These are phyloP conservation scores for Solanum aculeatissimum DNA, from an alignment of 305 asterid genomes.

Conservation along the genomic window DNA sequence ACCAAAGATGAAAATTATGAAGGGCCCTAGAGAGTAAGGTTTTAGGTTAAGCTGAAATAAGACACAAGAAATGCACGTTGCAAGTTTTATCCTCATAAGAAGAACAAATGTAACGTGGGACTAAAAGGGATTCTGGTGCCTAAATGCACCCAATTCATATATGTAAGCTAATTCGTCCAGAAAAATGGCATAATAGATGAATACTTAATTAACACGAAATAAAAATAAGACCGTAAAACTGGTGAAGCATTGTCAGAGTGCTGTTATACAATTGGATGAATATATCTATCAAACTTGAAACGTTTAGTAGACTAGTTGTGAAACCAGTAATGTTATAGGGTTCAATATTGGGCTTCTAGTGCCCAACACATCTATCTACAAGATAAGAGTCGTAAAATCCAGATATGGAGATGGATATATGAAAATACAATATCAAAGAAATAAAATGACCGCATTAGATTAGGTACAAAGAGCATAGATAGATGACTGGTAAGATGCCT, in stretches of 20 bases:
- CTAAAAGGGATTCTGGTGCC: not conserved
- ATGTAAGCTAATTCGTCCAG: not conserved
- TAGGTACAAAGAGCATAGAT: not conserved
- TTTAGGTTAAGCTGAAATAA: not conserved
- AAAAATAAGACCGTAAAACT: not conserved
- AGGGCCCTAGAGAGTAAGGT: not conserved
- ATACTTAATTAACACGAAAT: not conserved
- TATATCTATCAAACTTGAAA: not conserved
- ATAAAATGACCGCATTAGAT: not conserved
- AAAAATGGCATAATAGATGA: not conserved
- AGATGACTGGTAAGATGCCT: not conserved
- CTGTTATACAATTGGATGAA: not conserved
- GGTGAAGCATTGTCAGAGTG: not conserved
- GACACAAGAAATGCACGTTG: not conserved
- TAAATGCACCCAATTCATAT: not conserved
- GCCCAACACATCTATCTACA: not conserved
- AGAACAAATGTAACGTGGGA: not conserved
- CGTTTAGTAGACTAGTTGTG: not conserved
- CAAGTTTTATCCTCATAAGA: not conserved
- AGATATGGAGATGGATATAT: not conserved
- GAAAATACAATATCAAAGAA: not conserved
- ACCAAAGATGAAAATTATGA: not conserved
- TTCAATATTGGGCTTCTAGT: not conserved
- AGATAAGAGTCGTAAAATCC: not conserved
- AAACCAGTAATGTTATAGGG: not conserved